phyloP scores from a whole-genome alignment of 805 yeast species.

The Tetrapisispora namnaoensis region DNA sequence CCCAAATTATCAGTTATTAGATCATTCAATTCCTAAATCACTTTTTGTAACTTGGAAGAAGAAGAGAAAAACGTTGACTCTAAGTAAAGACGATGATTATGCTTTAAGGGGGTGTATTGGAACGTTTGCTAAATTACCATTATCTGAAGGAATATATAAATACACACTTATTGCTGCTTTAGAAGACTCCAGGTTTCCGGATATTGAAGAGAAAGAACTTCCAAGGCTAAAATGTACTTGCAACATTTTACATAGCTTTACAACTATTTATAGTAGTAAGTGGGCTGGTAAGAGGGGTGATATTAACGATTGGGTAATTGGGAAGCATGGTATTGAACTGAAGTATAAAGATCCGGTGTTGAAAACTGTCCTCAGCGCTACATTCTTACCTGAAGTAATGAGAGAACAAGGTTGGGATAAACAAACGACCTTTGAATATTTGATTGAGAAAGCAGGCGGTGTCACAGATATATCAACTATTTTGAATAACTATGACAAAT shows the following conservation, averaged over 20 bases:
- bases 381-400: constrained; percentile 88
- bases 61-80: constrained; percentile 5
- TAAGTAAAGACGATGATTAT: constrained; percentile 8
- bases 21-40: constrained; percentile 35
- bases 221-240: constrained; percentile 34
- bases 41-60: constrained; percentile 85
- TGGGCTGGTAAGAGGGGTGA: constrained; percentile 20
- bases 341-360: constrained; percentile 32
- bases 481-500: constrained; percentile 26
- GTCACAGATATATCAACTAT: constrained; percentile 19
- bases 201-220: constrained; percentile 50
- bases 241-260: constrained; percentile 33
- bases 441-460: constrained; percentile 65
- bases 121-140: constrained; percentile 51
- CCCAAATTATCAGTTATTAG: constrained; percentile 5
- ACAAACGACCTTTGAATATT: constrained; percentile 54
- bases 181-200: constrained; percentile 68
- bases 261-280: constrained; percentile 38
- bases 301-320: constrained; percentile 68
- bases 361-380: constrained; percentile 47
- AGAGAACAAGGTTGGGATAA: constrained; percentile 72
- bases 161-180: constrained; percentile 66
- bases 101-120: constrained; percentile 86
- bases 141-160: constrained; percentile 48
- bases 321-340: constrained; percentile 71